These are phyloP conservation scores for Herpetomonas muscarum DNA, from an alignment of 208 protist genomes.

Conservation along the genomic window DNA sequence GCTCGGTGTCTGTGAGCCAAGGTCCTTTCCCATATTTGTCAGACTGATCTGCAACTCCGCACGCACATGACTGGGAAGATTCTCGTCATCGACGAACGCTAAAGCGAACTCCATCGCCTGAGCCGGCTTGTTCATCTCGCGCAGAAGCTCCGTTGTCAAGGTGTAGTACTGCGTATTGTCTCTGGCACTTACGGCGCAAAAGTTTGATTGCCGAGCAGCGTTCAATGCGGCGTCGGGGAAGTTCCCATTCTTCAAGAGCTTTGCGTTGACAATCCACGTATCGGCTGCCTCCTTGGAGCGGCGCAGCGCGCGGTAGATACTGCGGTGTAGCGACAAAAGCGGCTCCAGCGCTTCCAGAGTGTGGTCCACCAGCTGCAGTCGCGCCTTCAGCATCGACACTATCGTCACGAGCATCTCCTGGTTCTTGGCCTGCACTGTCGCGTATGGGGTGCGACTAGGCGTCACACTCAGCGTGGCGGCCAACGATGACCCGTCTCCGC, in stretches of 20 bases:
- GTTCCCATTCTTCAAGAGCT: constrained; percentile 69
- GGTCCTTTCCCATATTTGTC: constrained; percentile 78
- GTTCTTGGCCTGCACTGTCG: not conserved
- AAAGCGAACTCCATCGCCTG: constrained; percentile 82
- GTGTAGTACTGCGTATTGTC: constrained; percentile 45
- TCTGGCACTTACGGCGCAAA: constrained; percentile 2
- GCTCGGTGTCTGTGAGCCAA: constrained; percentile 57
- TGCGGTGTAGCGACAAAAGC: constrained; percentile 75
- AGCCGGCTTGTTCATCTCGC: constrained; percentile 69
- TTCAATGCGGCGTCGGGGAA: constrained; percentile 72
- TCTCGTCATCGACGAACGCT: constrained; percentile 21
- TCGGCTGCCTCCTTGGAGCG: constrained; percentile 51
- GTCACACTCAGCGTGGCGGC: not conserved
- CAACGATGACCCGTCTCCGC: not conserved
- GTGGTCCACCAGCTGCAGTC: constrained; percentile 39
- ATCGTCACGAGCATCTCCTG: constrained; percentile 7
- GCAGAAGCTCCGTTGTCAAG: constrained; percentile 82
- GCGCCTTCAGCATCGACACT: constrained; percentile 23
- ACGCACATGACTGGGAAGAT: constrained; percentile 26
- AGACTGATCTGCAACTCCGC: constrained; percentile 72
- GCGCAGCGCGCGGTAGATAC: constrained; percentile 61
- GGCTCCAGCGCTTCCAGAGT: constrained; percentile 75
- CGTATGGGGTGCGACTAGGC: not conserved
- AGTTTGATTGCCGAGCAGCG: constrained; percentile 60
- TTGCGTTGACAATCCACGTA: constrained; percentile 80